Base-by-base conservation (phyloP, 2,329 filamentous ascomycete genomes). In the Aspergillus intermedius region DNA sequence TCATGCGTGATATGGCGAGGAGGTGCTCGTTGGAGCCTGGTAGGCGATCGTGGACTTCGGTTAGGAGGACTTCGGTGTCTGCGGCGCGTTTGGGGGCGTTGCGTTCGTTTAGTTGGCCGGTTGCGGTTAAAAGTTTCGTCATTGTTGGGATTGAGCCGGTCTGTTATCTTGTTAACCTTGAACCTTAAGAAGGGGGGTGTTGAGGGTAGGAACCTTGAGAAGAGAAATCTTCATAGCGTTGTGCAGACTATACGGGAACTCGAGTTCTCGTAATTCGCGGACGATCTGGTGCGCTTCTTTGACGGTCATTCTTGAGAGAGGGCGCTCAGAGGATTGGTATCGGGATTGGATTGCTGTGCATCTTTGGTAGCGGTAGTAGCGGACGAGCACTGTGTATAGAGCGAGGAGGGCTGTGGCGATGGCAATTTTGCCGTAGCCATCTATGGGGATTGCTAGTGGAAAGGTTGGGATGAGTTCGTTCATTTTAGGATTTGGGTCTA, bases 1-100 rank as follows among this genome's bases (percentile, higher is more conserved):
- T 83, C 73, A 82, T 77, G 13, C 79, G 73, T 2, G 78, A 74
- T 41, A 83, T 71, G 7, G 74, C 77, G n/a, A 73, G 65, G 2
- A 69, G 55, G 5, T 63, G 61, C 2, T 74, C 63, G 2, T 66
- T 60, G 1, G 67, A 71, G 5, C 60, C 57, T 0, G 67, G 65
- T 3, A 62, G 56, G 35, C 69, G 61, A 8, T 62, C 50, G 10
- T 66, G 60, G 25, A 74, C 62, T 51, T 77, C 75, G 0, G 54
- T 52, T 5, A 77, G 59, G 2, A 78, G 53, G 0, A 76, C 60
- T 1, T 58, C 65, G 0, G 76, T 78, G 56, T 78, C 75, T 1
- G 68, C 67, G 39, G 70, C 72, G 3, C 76, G 66, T 54, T 77
- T 78, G 3, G 67, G 66, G 0, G 74, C 69, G 34, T 65, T 74